Evolutionary conservation across 1,139 yeast species (phyloP), one percentile per base, ranked within the genome.

Genomic region (Saccharomycopsis hybrid): DNA sequence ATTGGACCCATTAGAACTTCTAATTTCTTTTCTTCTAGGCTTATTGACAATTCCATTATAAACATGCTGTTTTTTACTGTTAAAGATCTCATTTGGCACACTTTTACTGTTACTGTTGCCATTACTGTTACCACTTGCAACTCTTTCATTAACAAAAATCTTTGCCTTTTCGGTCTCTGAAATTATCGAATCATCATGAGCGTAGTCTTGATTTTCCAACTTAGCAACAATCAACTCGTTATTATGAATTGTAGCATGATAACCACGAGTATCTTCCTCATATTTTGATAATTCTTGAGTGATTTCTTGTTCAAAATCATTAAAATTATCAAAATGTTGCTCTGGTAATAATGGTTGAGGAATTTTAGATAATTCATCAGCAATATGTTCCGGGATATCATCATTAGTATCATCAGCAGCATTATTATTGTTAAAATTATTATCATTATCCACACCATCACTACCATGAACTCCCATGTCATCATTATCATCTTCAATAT

Each of bases 301-400:
- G 32, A 52, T 29, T 33, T 49, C 55, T 32, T 49, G 47, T 39
- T 51, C 54, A 8, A 51, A 41, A 42, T 48, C 49, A 38, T 43
- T 36, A 28, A 37, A 35, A 25, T 46, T 48, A 25, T 42, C 55
- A 44, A 53, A 51, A 42, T 49, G 53, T 32, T 53, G 55, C 37
- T 53, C 55, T n/a, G 55, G 55, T 13, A 53, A 47, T 27, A 53
- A 48, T 4, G 55, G 55, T 32, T 51, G 35, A 5, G 55, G 55
- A 25, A 48, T 38, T 39, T 48, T 49, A 9, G 50, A 48, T 24
- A 53, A 31, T 24, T 51, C 54, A 5, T 44, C 41, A n/a, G 39
- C 49, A 32, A 53, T 51, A 35, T 53, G 55, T 11, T 44, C 47
- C 25, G 40, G 8, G n/a, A 37, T 13, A 18, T 41, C 49, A 27